Percentiles rank a stretch among this genome's conserved stretches.
These are phyloP conservation scores for Dendrocalamus sinicus DNA, from an alignment of 176 grass and related monocot genomes.

Conservation along the genomic window DNA sequence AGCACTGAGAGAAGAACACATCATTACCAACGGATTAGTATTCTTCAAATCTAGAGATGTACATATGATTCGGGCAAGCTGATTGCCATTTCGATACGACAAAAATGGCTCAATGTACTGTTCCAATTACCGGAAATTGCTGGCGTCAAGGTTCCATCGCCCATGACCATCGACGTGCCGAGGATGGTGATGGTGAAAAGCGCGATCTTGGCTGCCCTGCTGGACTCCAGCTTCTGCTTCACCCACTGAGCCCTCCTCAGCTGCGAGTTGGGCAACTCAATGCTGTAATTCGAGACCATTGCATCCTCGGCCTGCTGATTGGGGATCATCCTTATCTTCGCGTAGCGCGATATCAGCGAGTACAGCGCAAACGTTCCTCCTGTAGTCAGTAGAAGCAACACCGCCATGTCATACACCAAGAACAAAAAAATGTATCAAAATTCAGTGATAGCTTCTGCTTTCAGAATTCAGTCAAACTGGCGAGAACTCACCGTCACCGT, in stretches of 20 bases:
- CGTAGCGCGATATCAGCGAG: conserved; percentile 63
- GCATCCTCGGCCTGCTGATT: conserved; percentile 63
- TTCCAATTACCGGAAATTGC: conserved; percentile 52
- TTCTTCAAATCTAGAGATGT: neutral
- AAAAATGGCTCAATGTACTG: neutral
- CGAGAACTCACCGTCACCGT: conserved; percentile 57
- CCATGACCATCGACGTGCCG: conserved; percentile 69
- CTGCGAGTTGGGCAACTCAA: conserved; percentile 35
- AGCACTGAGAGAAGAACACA: conserved; percentile 48
- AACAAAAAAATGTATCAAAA: neutral
- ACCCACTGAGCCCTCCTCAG: conserved; percentile 45
- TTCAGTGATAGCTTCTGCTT: neutral
- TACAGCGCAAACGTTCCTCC: conserved; percentile 74
- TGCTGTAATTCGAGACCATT: conserved; percentile 51
- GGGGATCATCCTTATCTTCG: conserved; percentile 61
- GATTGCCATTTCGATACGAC: neutral
- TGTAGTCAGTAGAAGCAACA: neutral
- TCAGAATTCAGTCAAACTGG: neutral
- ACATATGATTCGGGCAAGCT: neutral
- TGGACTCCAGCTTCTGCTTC: conserved; percentile 56
- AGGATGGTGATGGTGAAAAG: conserved; percentile 64
- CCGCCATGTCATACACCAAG: neutral
- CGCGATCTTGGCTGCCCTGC: conserved; percentile 34
- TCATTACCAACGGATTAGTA: neutral
- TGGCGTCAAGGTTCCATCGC: conserved; percentile 63